Conservation (phyloP, 768 basidiomycete species). For the Boletus speciosus region DNA sequence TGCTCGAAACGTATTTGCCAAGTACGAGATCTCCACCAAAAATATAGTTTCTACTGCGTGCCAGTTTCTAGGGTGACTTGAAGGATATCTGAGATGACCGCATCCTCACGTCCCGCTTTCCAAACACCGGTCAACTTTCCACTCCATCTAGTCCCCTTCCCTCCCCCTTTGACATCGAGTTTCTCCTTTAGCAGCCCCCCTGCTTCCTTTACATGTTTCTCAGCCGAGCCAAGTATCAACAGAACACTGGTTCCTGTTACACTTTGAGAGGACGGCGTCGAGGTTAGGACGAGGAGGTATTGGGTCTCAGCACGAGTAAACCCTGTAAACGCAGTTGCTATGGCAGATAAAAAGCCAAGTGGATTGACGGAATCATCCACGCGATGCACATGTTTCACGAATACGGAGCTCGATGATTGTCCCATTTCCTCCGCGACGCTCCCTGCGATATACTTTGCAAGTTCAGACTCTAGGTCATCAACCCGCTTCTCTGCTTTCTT, state of each 20-base stretch:
- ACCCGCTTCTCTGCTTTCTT: constrained; percentile 65
- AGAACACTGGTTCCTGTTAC: constrained; percentile 49
- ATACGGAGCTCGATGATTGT: constrained; percentile 26
- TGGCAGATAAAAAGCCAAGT: constrained; percentile 56
- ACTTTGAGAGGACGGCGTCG: constrained; percentile 58
- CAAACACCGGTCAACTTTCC: constrained; percentile 59
- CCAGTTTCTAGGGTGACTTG: constrained; percentile 9
- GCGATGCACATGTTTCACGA: constrained; percentile 52
- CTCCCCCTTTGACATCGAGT: constrained; percentile 70
- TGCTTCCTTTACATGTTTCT: constrained; percentile 52
- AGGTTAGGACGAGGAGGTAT: constrained; percentile 55
- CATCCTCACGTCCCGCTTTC: constrained; percentile 23
- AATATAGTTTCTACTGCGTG: not conserved
- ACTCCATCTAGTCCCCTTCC: constrained; percentile 73
- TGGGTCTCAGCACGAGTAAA: constrained; percentile 18
- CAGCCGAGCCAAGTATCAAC: constrained; percentile 58
- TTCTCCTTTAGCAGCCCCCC: constrained; percentile 57
- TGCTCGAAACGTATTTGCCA: no score
- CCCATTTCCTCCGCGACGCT: constrained; percentile 39
- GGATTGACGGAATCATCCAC: constrained; percentile 58
- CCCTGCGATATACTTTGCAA: constrained; percentile 49
- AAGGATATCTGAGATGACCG: constrained; percentile 17
- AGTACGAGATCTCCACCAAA: no score
- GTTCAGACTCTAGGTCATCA: constrained; percentile 64
- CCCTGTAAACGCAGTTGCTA: constrained; percentile 46